Evolutionary conservation across 1,284 basidiomycete species (phyloP).

Genomic region (Blastosporella zonata): DNA sequence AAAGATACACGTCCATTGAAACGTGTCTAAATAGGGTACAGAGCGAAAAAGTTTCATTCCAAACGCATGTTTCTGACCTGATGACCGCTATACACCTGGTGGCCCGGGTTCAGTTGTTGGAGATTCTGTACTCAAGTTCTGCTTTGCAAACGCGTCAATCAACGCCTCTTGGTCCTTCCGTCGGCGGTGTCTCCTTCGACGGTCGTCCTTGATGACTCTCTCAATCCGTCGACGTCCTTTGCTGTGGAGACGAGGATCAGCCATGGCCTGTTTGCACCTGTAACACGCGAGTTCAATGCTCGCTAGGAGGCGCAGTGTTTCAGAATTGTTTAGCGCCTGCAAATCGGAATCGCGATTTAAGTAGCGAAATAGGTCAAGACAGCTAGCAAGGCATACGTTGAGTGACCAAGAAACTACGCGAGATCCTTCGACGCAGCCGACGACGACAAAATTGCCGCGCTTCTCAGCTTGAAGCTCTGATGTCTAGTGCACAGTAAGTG

Average conservation of each 20-base stretch:
- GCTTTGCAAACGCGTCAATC: constrained; percentile 70
- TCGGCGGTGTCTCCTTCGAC: constrained; percentile 70
- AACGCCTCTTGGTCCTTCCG: constrained; percentile 78
- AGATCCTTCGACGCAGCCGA: constrained; percentile 67
- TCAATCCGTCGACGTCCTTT: constrained; percentile 69
- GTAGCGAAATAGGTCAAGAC: not conserved
- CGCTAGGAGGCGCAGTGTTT: constrained; percentile 73
- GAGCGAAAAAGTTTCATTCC: constrained; percentile 3
- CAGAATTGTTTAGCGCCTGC: constrained; percentile 75
- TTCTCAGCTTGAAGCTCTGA: constrained; percentile 78
- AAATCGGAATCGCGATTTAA: constrained; percentile 1
- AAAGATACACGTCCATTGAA: constrained; percentile 13
- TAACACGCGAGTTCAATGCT: constrained; percentile 81
- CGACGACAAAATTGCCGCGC: constrained; percentile 79
- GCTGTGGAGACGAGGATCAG: constrained; percentile 59
- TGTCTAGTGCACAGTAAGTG: constrained; percentile 35
- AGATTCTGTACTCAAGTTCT: constrained; percentile 45
- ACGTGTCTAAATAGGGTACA: constrained; percentile 18
- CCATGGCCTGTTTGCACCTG: constrained; percentile 60
- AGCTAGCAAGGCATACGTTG: constrained; percentile 48
- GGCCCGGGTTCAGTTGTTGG: constrained; percentile 15
- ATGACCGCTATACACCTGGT: constrained; percentile 10
- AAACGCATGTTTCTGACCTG: not conserved
- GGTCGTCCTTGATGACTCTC: constrained; percentile 75
- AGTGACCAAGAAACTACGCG: constrained; percentile 81